Evolutionary conservation across 306 rosid species (phyloP).

Genomic region (Lathyrus sativus): DNA sequence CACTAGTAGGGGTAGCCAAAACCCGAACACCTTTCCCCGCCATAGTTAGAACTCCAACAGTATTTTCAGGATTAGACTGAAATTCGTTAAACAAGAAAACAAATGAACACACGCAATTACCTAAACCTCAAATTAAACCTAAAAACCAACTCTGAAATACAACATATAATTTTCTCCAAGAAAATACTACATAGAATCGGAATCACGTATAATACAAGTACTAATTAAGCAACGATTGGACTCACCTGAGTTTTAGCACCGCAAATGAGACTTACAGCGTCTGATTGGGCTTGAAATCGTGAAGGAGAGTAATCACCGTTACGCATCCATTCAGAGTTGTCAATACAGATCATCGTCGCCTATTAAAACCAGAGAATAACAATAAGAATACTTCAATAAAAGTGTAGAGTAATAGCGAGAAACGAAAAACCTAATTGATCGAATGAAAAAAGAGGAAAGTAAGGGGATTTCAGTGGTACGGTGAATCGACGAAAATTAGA

Average conservation of each 20-base stretch:
- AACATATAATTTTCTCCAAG: neutral
- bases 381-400: neutral
- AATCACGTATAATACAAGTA: neutral
- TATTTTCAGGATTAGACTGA: conserved; percentile 92
- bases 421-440: conserved; percentile 53
- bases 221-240: neutral
- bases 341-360: conserved; percentile 96
- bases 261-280: conserved; percentile 87
- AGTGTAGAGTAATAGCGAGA: neutral
- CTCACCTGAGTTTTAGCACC: conserved; percentile 95
- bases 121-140: too few relatives aligned
- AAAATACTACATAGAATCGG: neutral
- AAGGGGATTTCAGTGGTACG: neutral
- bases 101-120: neutral
- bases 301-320: conserved; percentile 89
- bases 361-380: conserved; percentile 21
- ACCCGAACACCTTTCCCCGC: conserved; percentile 93
- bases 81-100: conserved; percentile 19
- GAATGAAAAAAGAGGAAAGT: neutral
- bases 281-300: conserved; percentile 89
- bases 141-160: conserved; percentile 4
- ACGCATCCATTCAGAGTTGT: conserved; percentile 96
- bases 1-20: conserved; percentile 88
- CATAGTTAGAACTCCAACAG: conserved; percentile 94
- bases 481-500: conserved; percentile 8